Evolutionary conservation across 2,329 filamentous ascomycete species (phyloP), one percentile per base, ranked within the genome.

Genomic region (Canariomyces notabilis): DNA sequence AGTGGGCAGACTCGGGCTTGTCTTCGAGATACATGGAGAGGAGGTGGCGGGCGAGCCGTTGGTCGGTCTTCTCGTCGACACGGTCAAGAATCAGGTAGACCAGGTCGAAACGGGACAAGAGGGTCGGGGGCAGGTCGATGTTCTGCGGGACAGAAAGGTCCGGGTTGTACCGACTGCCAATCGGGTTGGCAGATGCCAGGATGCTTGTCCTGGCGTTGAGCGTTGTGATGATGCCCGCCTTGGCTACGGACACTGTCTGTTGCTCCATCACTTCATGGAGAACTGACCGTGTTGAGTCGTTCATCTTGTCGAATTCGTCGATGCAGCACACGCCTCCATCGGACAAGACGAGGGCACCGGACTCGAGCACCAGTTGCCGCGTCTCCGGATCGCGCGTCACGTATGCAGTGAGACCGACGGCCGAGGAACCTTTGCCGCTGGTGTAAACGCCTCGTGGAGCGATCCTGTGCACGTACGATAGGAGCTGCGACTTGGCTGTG

Each of bases 21-120:
- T 98, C 93, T 66, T 98, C 93, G 19, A 98, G 76, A 62, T 98
- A 98, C 83, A 98, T 94, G 46, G 89, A 89, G 23, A 98, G 80
- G 59, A 98, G 71, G 73, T 98, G 93, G 62, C 90, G 86, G 11
- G 93, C 93, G 46, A 98, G 74, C 36, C 89, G 83, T 52, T 90
- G 85, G 66, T 98, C 93, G 44, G 78, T 83, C 61, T 86, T 85
- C 69, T 97, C 93, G 61, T 97, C 91, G 41, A 94, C 84, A 6
- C 87, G 87, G 64, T 98, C 93, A 38, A 98, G 82, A 35, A 98
- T 93, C 1, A 98, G 81, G 63, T 98, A 98, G 41, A 98, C 91
- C 6, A 98, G 74, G 65, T 98, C 93, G 64, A 98, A 98, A 74
- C 93, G 85, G 5, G 90, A 96, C 42, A 98, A 79, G 6, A 98